A percentile compares a stretch with the other conserved stretches of the same genome.
These are phyloP conservation scores for Phytopythium mirpurense DNA, from an alignment of 352 stramenopile species.

Conservation along the genomic window DNA sequence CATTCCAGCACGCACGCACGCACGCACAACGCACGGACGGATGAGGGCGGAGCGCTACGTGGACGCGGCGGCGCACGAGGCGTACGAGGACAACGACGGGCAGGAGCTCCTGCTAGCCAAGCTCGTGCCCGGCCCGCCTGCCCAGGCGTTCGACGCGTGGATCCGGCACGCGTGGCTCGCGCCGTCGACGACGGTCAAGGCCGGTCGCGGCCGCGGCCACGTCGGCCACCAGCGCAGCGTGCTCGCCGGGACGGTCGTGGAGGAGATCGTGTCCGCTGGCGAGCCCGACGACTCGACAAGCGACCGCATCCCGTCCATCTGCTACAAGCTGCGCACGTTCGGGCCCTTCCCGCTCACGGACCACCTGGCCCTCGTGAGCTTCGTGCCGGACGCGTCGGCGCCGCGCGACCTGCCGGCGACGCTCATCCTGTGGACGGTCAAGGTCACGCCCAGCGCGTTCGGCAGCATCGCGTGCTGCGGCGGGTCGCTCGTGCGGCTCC, in stretches of 20 bases:
- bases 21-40: too few species aligned
- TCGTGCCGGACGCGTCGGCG: constrained; percentile 31
- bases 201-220: constrained; percentile 31
- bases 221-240: constrained; percentile 31
- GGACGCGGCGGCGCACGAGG: constrained; percentile 32
- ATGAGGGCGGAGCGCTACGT: constrained; percentile 24
- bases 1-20: too few species aligned
- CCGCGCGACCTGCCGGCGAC: constrained; percentile 26
- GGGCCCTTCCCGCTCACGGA: constrained; percentile 37
- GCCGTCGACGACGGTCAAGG: constrained; percentile 20
- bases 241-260: constrained; percentile 36
- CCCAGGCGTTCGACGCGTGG: constrained; percentile 45
- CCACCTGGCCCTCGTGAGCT: constrained; percentile 55
- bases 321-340: constrained; percentile 44
- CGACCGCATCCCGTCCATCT: constrained; percentile 34
- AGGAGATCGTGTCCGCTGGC: constrained; percentile 50
- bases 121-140: constrained; percentile 26
- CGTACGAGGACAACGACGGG: constrained; percentile 41
- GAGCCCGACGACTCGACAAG: constrained; percentile 22
- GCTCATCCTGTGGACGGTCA: constrained; percentile 56
- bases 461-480: constrained; percentile 52
- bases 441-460: constrained; percentile 41
- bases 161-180: constrained; percentile 40
- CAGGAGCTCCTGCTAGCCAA: constrained; percentile 40
- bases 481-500: constrained; percentile 36